These are phyloP conservation scores for Rubus parviflorus DNA, from an alignment of 306 rosid species.

Conservation along the genomic window DNA sequence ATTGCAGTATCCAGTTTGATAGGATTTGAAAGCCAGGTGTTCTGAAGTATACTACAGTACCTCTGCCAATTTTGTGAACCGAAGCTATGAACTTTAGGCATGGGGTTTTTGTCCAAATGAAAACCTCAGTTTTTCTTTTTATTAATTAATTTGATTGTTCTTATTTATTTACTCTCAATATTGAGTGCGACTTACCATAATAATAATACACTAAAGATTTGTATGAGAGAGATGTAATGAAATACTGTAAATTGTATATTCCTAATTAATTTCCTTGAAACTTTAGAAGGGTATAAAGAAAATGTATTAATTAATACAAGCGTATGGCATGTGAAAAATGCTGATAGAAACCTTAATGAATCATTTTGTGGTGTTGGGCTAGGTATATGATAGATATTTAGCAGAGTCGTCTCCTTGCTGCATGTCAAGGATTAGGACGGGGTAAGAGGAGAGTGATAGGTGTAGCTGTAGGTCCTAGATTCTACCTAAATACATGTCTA, in stretches of 20 bases:
- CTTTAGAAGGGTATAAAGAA: too few relatives aligned
- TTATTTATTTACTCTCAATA: neutral
- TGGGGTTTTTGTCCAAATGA: neutral
- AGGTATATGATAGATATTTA: neutral
- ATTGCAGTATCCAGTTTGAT: neutral
- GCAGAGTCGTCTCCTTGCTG: too few relatives aligned
- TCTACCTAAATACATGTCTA: too few relatives aligned
- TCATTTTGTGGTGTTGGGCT: neutral
- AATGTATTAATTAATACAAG: too few relatives aligned
- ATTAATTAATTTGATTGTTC: neutral
- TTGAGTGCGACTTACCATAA: neutral
- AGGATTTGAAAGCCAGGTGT: neutral
- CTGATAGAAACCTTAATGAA: neutral
- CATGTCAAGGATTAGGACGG: too few relatives aligned
- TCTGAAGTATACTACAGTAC: neutral
- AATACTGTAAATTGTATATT: too few relatives aligned
- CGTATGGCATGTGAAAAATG: neutral
- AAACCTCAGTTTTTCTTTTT: neutral
- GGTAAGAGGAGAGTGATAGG: too few relatives aligned
- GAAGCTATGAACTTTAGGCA: neutral
- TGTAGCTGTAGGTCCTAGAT: too few relatives aligned
- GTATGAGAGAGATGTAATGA: too few relatives aligned
- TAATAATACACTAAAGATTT: too few relatives aligned
- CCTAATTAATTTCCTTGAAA: too few relatives aligned
- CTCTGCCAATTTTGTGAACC: conserved; percentile 8